Base-by-base conservation (phyloP, 2,329 filamentous ascomycete genomes). In the Apiospora aurea region DNA sequence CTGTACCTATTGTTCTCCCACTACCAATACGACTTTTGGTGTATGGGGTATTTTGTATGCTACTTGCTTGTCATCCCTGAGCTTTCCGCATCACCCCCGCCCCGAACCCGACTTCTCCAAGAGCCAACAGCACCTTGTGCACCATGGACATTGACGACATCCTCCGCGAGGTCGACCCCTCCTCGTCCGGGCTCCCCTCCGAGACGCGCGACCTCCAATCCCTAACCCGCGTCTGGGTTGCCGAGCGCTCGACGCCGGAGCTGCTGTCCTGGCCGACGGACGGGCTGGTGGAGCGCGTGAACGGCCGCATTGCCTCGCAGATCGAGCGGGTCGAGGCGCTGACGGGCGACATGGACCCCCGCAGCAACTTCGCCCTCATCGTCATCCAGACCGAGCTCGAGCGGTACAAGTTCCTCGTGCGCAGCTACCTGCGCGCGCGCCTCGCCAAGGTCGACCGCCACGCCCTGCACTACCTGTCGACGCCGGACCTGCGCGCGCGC, bases 371-470 rank as follows among this genome's bases (percentile, higher is more conserved):
- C 81, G 91, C 91, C 73, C 91, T 98, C 79, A 97, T 98, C 68
- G 93, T 99, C 74, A 91, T 98, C 71, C 96, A 99, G 85, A 98
- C 97, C 8, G 96, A 99, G 84, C 89, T 99, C 71, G 95, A 98
- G 81, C 88, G 96, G 66, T 97, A 94, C 83, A 97, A 97, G 84
- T 99, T 95, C 79, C 87, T 99, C 29, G 89, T 98, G 24, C 89
- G 96, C 73, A 93, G 93, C 75, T 92, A 96, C 75, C 83, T 99
- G 71, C 89, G 97, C 70, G 91, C 93, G 13, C 88, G 96, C n/a
- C 91, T 98, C 72, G 90, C 93, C 70, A 98, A 99, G 92, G 93
- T 97, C 76, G 93, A 96, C 83, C 89, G 89, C 76, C 89, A 94
- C 79, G 89, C 93, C 2, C 87, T 95, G 34, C 90, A 96, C 82